Evolutionary conservation across 2,329 filamentous ascomycete genomes (phyloP).

Genomic region (Cladosporium austrohemisphaericum): DNA sequence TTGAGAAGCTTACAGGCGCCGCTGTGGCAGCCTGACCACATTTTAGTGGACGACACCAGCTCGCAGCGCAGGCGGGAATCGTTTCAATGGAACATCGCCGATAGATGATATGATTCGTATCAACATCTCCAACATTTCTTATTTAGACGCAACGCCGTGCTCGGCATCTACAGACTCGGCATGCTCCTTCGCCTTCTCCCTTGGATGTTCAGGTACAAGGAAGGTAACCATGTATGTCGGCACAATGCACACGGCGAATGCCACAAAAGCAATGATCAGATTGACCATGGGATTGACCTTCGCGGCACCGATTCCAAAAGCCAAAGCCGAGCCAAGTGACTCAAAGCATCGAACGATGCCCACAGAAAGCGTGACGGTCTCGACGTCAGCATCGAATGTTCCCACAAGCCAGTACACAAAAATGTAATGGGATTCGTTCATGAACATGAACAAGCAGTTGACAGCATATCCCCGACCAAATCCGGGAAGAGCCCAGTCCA

Average conservation of each 20-base stretch:
- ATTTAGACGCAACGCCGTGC: too few species aligned
- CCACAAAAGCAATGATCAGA: background rate
- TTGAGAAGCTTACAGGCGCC: too few species aligned
- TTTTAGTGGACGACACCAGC: too few species aligned
- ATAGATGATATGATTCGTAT: too few species aligned
- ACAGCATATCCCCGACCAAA: background rate
- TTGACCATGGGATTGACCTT: background rate
- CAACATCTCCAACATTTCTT: too few species aligned
- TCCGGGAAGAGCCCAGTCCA: background rate
- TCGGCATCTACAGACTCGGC: too few species aligned
- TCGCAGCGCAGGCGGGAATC: too few species aligned
- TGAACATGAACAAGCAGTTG: slow-evolving; percentile 2
- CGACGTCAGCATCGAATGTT: background rate
- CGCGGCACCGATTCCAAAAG: background rate
- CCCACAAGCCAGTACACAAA: slow-evolving; percentile 1
- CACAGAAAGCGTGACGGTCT: background rate
- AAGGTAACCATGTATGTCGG: background rate
- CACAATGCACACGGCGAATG: background rate
- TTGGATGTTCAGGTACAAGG: background rate
- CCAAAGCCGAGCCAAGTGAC: background rate
- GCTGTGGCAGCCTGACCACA: too few species aligned
- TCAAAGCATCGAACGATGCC: background rate
- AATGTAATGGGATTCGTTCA: slow-evolving; percentile 5
- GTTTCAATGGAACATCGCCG: too few species aligned
- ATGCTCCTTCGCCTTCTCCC: background rate